Evolutionary conservation across 768 basidiomycete genomes (phyloP), one percentile per base, ranked within the genome.

Genomic region (Imleria badia): DNA sequence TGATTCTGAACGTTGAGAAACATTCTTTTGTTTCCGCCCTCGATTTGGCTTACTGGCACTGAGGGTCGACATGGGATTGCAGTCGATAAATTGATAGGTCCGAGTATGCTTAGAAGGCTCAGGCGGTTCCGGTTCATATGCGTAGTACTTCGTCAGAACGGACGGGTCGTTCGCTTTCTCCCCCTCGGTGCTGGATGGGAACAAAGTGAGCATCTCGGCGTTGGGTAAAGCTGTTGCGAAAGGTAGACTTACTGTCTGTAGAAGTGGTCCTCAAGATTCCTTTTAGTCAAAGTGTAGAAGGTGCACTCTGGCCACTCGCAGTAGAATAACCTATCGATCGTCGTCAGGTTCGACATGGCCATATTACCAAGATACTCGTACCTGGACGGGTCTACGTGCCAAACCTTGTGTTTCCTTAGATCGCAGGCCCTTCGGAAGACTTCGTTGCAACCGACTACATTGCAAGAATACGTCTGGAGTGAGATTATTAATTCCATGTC

Each of bases 151-250:
- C n/a, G n/a, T n/a, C n/a, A n/a, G n/a, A n/a, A n/a, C n/a, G n/a
- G n/a, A n/a, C n/a, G n/a, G n/a, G n/a, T n/a, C n/a, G n/a, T n/a
- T n/a, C n/a, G n/a, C n/a, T n/a, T 15, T 39, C 34, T 52, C 52
- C 44, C 56, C 54, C 1, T 64, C 64, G 6, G 61, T 63, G 43
- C 66, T 66, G 35, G 9, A 44, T 42, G 26, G 10, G 29, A 39
- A 20, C n/a, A 1, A n/a, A 6, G 12, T 38, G 11, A 49, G 3
- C 6, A 39, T 29, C 15, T 12, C 29, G 1, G 9, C 9, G 6
- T 17, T n/a, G 23, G 15, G 10, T 38, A 1, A 9, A 29, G 2
- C 0, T 6, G 9, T 5, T 20, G n/a, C 17, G 19, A 38, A 38
- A 10, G 10, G 7, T 23, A 13, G 9, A 39, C 66, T 13, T 45